These are phyloP conservation scores for Fusarium sp. DNA, from an alignment of 2,329 filamentous ascomycete genomes.

Conservation along the genomic window DNA sequence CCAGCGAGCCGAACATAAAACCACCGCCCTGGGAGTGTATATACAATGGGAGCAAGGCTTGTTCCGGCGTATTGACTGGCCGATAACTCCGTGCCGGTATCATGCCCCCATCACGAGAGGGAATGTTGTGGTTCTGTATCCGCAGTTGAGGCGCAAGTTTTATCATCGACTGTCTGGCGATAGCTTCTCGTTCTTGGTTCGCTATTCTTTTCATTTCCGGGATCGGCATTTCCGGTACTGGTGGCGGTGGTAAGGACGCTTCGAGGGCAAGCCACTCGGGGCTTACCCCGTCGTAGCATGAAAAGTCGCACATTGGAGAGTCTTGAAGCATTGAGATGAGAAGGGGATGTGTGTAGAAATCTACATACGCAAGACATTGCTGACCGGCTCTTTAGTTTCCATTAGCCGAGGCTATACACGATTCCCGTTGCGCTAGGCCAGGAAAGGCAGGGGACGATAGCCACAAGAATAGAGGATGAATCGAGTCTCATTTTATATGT, in stretches of 20 bases:
- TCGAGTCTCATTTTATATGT: accelerated
- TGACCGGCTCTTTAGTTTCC: not conserved
- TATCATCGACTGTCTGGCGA: not conserved
- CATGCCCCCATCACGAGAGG: not conserved
- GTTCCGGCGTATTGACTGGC: accelerated
- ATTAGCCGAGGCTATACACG: not conserved
- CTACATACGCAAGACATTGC: accelerated
- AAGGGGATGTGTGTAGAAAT: not conserved
- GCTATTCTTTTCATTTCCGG: not conserved
- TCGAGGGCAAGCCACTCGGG: constrained; percentile 2
- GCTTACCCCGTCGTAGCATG: not conserved
- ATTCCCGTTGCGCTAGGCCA: not conserved
- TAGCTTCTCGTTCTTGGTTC: constrained; percentile 2
- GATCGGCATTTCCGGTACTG: not conserved
- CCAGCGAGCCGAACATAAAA: constrained; percentile 6
- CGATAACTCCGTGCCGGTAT: not conserved
- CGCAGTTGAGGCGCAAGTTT: not conserved
- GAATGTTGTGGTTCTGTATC: not conserved
- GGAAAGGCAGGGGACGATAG: not conserved
- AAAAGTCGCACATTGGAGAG: not conserved
- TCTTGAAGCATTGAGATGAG: accelerated
- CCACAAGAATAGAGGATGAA: not conserved
- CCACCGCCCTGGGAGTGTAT: constrained; percentile 11
- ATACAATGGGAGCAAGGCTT: not conserved
- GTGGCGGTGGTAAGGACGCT: not conserved